Conservation (phyloP, 257 asterid species). For the Nicotiana tomentosiformis region DNA sequence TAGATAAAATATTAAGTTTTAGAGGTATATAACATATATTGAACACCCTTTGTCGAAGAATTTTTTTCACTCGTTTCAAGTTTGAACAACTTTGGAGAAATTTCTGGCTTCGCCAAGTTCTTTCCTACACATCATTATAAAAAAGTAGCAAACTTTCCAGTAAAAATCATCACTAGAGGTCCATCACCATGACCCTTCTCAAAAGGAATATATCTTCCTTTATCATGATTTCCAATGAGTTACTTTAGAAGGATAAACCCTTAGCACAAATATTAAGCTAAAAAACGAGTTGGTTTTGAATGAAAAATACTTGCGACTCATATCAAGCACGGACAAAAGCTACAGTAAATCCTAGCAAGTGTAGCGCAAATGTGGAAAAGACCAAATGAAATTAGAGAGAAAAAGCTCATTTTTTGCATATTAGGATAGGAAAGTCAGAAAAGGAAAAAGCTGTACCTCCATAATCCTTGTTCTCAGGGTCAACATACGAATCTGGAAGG, state of each 20-base stretch:
- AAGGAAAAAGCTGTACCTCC: slow-evolving; percentile 48
- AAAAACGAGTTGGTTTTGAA: not conserved
- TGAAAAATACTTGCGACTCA: not conserved
- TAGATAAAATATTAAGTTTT: too few relatives aligned
- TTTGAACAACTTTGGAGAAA: too few relatives aligned
- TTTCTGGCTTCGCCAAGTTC: not conserved
- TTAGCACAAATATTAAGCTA: not conserved
- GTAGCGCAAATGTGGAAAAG: not conserved
- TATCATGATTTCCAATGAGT: not conserved
- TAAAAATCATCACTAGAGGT: not conserved
- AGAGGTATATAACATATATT: too few relatives aligned
- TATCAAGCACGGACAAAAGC: not conserved
- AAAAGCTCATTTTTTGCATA: not conserved
- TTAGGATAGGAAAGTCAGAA: not conserved
- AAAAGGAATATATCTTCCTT: not conserved
- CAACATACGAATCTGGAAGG: slow-evolving; percentile 97
- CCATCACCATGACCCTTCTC: not conserved
- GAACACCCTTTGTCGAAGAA: too few relatives aligned
- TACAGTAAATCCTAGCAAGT: too few relatives aligned
- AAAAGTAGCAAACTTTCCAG: not conserved
- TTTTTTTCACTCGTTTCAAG: too few relatives aligned
- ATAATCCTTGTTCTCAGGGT: slow-evolving; percentile 87
- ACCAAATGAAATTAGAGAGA: not conserved
- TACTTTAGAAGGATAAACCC: not conserved
- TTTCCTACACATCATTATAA: not conserved